A percentile compares a stretch with the other conserved stretches of the same genome.
Conservation (phyloP, 176 grass and related monocot genomes). For the Carex kokanica region DNA sequence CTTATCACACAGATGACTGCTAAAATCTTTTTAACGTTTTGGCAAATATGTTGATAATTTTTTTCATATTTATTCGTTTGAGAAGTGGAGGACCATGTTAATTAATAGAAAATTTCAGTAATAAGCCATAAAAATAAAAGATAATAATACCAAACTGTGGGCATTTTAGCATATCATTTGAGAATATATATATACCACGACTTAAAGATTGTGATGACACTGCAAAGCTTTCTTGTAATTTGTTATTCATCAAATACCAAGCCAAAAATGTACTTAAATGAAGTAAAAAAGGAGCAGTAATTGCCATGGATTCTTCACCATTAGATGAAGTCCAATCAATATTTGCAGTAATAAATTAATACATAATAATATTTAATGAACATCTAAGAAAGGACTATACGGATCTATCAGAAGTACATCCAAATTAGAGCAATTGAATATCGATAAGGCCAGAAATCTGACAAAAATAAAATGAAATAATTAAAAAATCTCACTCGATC, state of each 20-base stretch:
- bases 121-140: background rate
- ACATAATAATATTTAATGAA: conserved; percentile 20
- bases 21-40: background rate
- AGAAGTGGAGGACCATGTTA: background rate
- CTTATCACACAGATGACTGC: background rate
- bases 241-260: background rate
- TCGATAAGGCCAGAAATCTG: conserved; percentile 11
- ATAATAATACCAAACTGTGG: background rate
- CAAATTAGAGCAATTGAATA: conserved; percentile 21
- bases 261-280: background rate
- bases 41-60: background rate
- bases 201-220: background rate
- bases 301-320: background rate
- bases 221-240: background rate
- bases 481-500: conserved; percentile 15
- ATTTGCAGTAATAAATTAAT: background rate
- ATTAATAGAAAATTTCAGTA: background rate
- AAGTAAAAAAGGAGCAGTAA: background rate
- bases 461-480: conserved; percentile 20
- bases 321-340: background rate
- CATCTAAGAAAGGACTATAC: conserved; percentile 4
- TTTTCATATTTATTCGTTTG: background rate
- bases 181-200: background rate
- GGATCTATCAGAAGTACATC: background rate
- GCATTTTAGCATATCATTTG: background rate